Evolutionary conservation across 371 early-diverging fungal genomes (phyloP).

Genomic region (Zychaea mexicana): DNA sequence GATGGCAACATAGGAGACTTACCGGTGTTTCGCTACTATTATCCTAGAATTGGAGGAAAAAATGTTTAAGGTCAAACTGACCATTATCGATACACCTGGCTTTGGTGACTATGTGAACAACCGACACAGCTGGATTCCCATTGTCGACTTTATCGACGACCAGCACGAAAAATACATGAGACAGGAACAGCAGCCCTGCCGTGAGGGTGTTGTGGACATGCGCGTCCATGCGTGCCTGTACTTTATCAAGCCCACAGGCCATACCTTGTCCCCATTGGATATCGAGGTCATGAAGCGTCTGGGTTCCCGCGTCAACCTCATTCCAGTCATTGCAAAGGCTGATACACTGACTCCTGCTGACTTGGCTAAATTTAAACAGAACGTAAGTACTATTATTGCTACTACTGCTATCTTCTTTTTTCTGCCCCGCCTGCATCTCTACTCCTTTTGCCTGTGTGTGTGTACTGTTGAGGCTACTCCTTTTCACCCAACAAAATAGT

Average conservation of each 20-base stretch:
- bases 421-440: background rate
- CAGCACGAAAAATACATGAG: constrained; percentile 93
- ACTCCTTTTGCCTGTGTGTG: background rate
- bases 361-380: constrained; percentile 81
- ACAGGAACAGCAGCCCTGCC: constrained; percentile 78
- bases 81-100: constrained; percentile 90
- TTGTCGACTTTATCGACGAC: constrained; percentile 94
- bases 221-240: constrained; percentile 89
- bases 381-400: too few species aligned
- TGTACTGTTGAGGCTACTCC: too few species aligned
- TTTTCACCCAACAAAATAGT: too few species aligned
- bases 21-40: background rate
- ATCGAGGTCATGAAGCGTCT: constrained; percentile 89
- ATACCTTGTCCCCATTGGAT: constrained; percentile 85
- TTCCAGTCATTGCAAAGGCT: constrained; percentile 94
- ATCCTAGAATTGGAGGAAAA: constrained; percentile 41
- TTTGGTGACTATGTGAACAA: constrained; percentile 93
- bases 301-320: constrained; percentile 84
- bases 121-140: constrained; percentile 93
- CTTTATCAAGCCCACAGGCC: constrained; percentile 91
- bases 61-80: constrained; percentile 87
- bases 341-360: constrained; percentile 89
- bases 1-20: too few species aligned
- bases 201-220: constrained; percentile 85
- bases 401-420: background rate